Percentiles rank a stretch among this genome's conserved stretches.
These are phyloP conservation scores for Solanum hybrid DNA, from an alignment of 305 asterid species.

Conservation along the genomic window DNA sequence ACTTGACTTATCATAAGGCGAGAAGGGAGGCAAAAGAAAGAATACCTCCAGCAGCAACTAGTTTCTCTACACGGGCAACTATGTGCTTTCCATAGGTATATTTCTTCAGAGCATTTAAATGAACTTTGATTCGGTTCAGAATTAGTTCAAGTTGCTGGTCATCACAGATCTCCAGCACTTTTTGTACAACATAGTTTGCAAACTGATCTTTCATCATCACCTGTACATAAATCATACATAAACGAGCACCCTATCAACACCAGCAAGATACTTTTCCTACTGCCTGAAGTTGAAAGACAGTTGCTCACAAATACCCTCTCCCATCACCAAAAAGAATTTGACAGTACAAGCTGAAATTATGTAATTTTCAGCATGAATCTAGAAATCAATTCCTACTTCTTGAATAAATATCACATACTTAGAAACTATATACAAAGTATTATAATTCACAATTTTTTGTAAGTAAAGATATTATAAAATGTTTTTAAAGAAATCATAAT, in stretches of 20 bases:
- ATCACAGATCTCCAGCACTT: neutral
- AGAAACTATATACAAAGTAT: neutral
- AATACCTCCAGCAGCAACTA: conserved; percentile 73
- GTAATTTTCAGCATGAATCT: neutral
- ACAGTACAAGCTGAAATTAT: neutral
- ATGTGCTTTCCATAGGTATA: neutral
- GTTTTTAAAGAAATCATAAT: neutral
- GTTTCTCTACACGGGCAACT: conserved; percentile 39
- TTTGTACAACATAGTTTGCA: neutral
- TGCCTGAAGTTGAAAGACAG: neutral
- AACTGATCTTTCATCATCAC: neutral
- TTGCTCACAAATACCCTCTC: neutral
- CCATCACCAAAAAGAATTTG: neutral
- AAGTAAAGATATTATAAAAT: neutral
- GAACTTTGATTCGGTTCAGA: neutral
- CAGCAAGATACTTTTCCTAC: neutral
- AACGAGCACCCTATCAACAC: neutral
- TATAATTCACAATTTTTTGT: neutral
- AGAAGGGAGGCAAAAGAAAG: neutral
- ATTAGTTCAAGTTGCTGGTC: neutral
- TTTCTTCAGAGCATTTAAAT: neutral
- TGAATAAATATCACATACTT: neutral
- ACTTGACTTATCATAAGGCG: neutral
- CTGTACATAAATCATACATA: neutral
- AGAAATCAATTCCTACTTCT: neutral